A percentile compares a stretch with the other conserved stretches of the same genome.
Evolutionary conservation across 306 rosid species (phyloP).

Genomic region (Medicago truncatula): MtrunA17r5.0-ANR NC_053048.1:52167501-52168000

Average conservation of each 20-base stretch:
- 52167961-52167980: slow-evolving; percentile 70
- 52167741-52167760: slow-evolving; percentile 67
- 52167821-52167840: slow-evolving; percentile 61
- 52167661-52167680: slow-evolving; percentile 61
- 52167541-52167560: slow-evolving; percentile 60
- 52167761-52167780: slow-evolving; percentile 54
- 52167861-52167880: slow-evolving; percentile 75
- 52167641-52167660: slow-evolving; percentile 60
- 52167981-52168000: slow-evolving; percentile 65
- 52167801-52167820: slow-evolving; percentile 69
- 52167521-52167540: slow-evolving; percentile 57
- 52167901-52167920: slow-evolving; percentile 47
- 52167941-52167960: slow-evolving; percentile 33
- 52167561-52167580: slow-evolving; percentile 70
- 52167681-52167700: slow-evolving; percentile 70
- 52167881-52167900: slow-evolving; percentile 63
- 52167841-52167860: slow-evolving; percentile 73
- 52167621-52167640: slow-evolving; percentile 56
- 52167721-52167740: slow-evolving; percentile 74
- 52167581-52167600: slow-evolving; percentile 67
- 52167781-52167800: slow-evolving; percentile 61
- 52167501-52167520: slow-evolving; percentile 74
- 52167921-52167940: slow-evolving; percentile 52
- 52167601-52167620: slow-evolving; percentile 51
- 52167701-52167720: slow-evolving; percentile 60